Base-by-base conservation (phyloP, 2,329 filamentous ascomycete genomes). In the Laburnicola sp. region DNA sequence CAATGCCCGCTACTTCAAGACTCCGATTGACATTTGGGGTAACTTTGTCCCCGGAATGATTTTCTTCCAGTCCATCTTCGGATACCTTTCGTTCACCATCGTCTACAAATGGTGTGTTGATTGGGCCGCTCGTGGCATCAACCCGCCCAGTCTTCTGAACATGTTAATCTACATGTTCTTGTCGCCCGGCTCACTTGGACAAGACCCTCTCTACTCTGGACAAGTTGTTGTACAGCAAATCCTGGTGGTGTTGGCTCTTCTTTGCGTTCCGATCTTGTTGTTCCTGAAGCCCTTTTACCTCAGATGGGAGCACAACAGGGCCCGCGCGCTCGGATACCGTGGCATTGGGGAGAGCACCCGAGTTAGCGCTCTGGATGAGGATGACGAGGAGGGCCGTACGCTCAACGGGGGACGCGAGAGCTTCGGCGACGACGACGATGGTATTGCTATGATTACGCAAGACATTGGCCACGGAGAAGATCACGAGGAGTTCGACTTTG, bases 151-250 rank as follows among this genome's bases (percentile, higher is more conserved):
- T 66, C 80, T 99, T 53, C 78, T 99, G 56, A 99, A 99, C 82
- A 97, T 97, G 93, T 81, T 99, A 68, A 99, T 99, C 68, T 97
- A 97, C 82, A 99, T 99, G 95, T 99, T 99, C 80, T 77, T 99
- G 62, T 85, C 87, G 58, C 94, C 94, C 3, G 91, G 91, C 45
- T 88, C 75, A 0, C 76, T 88, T 25, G 86, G 89, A 42, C 83
- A 90, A 54, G 81, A 61, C 31, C 81, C 81, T 44, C 80, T 99
- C 4, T 99, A 96, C 72, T 71, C 78, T 22, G 89, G 89, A 36
- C 94, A 99, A 73, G 82, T 79, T 10, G 72, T 71, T 2, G 82
- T 99, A 0, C 94, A 99, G 74, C 77, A 90, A 9, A 72, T 89
- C 46, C 78, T 99, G 31, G 77, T 99, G 22, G 80, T 96, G 26